A percentile compares a stretch with the other conserved stretches of the same genome.
Evolutionary conservation across 768 basidiomycete genomes (phyloP).

Genomic region (Udeniomyces megalosporus): DNA sequence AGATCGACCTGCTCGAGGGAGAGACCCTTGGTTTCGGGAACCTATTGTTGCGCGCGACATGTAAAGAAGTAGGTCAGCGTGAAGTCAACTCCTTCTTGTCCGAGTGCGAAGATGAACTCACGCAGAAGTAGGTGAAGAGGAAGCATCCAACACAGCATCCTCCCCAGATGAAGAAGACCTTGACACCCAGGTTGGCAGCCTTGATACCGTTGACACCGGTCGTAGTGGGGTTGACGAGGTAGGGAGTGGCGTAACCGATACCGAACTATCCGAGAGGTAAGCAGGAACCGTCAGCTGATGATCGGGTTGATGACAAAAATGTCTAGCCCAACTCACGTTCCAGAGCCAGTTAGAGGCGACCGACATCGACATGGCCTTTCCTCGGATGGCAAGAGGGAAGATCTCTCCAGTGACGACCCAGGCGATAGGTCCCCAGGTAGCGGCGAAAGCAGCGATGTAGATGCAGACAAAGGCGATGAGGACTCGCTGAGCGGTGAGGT

Average conservation of each 20-base stretch:
- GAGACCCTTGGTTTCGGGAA: slow-evolving; percentile 34
- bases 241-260: slow-evolving; percentile 27
- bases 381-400: slow-evolving; percentile 66
- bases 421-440: slow-evolving; percentile 40
- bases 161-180: slow-evolving; percentile 86
- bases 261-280: slow-evolving; percentile 35
- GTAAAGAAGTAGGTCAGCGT: background rate
- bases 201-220: slow-evolving; percentile 9
- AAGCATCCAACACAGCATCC: background rate
- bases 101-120: background rate
- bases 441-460: slow-evolving; percentile 18
- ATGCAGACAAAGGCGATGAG: slow-evolving; percentile 36
- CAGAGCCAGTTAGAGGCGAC: slow-evolving; percentile 50
- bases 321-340: slow-evolving; percentile 27
- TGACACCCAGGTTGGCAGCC: slow-evolving; percentile 36
- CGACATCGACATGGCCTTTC: slow-evolving; percentile 63
- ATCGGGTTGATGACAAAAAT: background rate
- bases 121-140: slow-evolving; percentile 61
- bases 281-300: no score
- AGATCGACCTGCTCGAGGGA: slow-evolving; percentile 19
- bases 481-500: slow-evolving; percentile 45
- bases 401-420: slow-evolving; percentile 46
- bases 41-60: no score
- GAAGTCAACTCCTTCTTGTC: no score
- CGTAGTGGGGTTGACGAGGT: slow-evolving; percentile 16